These are phyloP conservation scores for Penicillium sp. DNA, from an alignment of 2,329 filamentous ascomycete genomes.

Conservation along the genomic window DNA sequence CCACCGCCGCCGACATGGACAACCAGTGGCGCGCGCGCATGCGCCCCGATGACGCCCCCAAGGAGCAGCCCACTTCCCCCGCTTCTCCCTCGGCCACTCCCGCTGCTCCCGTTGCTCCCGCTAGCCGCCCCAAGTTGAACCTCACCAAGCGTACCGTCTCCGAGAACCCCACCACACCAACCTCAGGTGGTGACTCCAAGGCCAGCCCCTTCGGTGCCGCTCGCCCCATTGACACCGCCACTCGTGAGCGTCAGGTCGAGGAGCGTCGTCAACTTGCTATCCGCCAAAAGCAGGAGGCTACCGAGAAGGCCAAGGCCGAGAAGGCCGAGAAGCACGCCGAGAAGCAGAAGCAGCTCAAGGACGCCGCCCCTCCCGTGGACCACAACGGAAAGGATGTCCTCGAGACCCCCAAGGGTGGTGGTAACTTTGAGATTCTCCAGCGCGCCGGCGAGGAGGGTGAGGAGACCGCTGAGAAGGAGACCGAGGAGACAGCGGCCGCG, in stretches of 20 bases:
- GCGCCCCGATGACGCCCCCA: conserved; percentile 76
- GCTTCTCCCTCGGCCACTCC: conserved; percentile 71
- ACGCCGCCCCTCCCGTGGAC: conserved; percentile 35
- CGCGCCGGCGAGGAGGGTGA: conserved; percentile 51
- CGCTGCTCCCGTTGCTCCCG: conserved; percentile 61
- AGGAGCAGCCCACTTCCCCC: conserved; percentile 74
- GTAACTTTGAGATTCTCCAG: conserved; percentile 59
- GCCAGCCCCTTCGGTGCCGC: conserved; percentile 92
- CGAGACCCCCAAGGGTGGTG: conserved; percentile 46
- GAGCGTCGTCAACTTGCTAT: conserved; percentile 76
- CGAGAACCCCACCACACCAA: conserved; percentile 60
- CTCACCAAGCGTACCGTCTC: conserved; percentile 89
- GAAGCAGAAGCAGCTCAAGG: conserved; percentile 54
- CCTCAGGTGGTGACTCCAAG: conserved; percentile 67
- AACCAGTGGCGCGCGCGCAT: conserved; percentile 91
- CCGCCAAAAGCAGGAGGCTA: conserved; percentile 81
- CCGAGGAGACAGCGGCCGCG: conserved; percentile 49
- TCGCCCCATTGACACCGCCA: conserved; percentile 88
- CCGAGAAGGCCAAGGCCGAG: conserved; percentile 80
- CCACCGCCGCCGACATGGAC: conserved; percentile 88
- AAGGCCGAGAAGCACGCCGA: conserved; percentile 64
- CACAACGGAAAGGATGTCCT: conserved; percentile 44
- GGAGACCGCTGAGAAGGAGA: conserved; percentile 54
- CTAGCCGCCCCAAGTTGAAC: conserved; percentile 77
- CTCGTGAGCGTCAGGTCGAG: conserved; percentile 85